phyloP scores from a whole-genome alignment of 2,329 filamentous ascomycete species.

The Diaporthe citri region DNA sequence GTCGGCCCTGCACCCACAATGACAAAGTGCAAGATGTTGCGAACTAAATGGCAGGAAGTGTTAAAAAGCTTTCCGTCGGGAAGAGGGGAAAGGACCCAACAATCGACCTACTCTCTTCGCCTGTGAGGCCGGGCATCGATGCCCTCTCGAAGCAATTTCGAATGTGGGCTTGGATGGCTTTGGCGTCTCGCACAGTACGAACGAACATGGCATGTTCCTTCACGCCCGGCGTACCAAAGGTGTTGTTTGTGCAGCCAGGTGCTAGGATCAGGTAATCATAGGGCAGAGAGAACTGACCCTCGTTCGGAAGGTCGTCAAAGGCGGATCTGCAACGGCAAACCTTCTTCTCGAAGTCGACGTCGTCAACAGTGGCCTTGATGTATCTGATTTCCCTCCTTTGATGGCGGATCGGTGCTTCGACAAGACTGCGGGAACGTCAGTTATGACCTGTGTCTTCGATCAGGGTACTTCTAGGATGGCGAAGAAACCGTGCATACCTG shows the following conservation, averaged over 20 bases:
- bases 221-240: constrained; percentile 32
- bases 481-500: background rate
- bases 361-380: constrained; percentile 35
- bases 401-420: constrained; percentile 34
- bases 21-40: constrained; percentile 36
- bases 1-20: constrained; percentile 38
- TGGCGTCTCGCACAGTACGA: constrained; percentile 35
- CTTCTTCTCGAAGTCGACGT: constrained; percentile 34
- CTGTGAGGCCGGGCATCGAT: constrained; percentile 34
- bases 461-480: background rate
- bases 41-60: background rate
- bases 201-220: constrained; percentile 36
- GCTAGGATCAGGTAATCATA: constrained; percentile 37
- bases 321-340: constrained; percentile 27
- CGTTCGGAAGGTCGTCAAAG: constrained; percentile 20
- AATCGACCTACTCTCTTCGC: constrained; percentile 30
- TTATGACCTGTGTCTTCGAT: too few relatives aligned
- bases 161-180: constrained; percentile 34
- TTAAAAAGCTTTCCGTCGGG: background rate
- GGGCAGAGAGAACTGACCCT: constrained; percentile 14
- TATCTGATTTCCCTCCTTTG: constrained; percentile 29
- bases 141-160: constrained; percentile 37
- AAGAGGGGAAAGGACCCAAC: accelerated
- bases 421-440: constrained; percentile 20
- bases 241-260: constrained; percentile 38